Evolutionary conservation across 371 early-diverging fungal species (phyloP).

Genomic region (Homolaphlyctis polyrhiza): DNA sequence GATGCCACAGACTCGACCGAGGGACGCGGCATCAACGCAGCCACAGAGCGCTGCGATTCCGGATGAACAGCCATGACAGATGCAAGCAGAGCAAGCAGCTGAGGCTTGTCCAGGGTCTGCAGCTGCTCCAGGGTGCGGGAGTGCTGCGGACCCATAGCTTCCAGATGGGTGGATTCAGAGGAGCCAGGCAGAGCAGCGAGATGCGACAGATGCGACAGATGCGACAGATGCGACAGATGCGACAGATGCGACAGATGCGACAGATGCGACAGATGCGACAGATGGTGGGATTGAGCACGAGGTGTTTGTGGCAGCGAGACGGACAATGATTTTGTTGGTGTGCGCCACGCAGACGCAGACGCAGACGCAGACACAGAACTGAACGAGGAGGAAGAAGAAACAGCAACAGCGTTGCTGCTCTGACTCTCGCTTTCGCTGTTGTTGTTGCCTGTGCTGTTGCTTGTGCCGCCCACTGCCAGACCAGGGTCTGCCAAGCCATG

Average conservation of each 20-base stretch:
- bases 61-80: conserved; percentile 69
- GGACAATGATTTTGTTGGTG: no score
- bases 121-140: conserved; percentile 15
- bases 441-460: no score
- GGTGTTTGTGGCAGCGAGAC: neutral
- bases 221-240: neutral
- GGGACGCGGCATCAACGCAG: conserved; percentile 78
- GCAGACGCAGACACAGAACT: no score
- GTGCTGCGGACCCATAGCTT: neutral
- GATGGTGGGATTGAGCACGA: neutral
- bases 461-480: no score
- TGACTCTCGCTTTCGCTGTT: no score
- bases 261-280: neutral
- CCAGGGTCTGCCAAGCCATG: no score
- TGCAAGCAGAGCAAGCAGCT: conserved; percentile 66
- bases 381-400: no score
- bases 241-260: neutral
- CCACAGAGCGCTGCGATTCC: conserved; percentile 61
- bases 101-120: conserved; percentile 60
- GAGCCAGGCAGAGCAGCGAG: neutral
- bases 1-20: conserved; percentile 70
- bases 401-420: no score
- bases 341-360: no score
- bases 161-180: neutral
- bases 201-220: neutral